Conservation (phyloP, 2,329 filamentous ascomycete species). For the Colletotrichum sp. region DNA sequence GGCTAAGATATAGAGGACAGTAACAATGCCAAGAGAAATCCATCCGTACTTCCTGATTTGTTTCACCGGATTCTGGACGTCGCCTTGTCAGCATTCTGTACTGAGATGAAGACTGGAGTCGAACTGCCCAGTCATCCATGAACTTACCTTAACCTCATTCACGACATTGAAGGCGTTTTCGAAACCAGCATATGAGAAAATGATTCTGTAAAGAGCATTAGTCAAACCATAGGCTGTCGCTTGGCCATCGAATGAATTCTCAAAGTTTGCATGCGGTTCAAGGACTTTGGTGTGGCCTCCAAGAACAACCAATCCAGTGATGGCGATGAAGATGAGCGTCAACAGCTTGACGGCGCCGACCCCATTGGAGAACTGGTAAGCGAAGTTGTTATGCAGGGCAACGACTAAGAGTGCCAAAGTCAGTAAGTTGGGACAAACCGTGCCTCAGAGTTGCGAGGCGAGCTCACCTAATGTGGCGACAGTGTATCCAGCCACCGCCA, state of each 20-base stretch:
- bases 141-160: slow-evolving; percentile 54
- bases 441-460: not conserved
- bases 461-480: slow-evolving; percentile 42
- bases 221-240: slow-evolving; percentile 2
- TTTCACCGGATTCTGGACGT: slow-evolving; percentile 56
- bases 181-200: slow-evolving; percentile 39
- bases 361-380: slow-evolving; percentile 58
- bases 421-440: not conserved
- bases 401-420: not conserved
- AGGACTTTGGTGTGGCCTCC: slow-evolving; percentile 24
- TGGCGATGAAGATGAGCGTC: not conserved
- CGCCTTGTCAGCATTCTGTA: accelerated
- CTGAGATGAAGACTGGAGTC: not conserved
- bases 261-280: slow-evolving; percentile 38
- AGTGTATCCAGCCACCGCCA: slow-evolving; percentile 68
- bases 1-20: slow-evolving; percentile 60
- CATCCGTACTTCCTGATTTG: slow-evolving; percentile 56
- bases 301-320: not conserved
- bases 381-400: slow-evolving; percentile 54
- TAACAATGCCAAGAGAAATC: slow-evolving; percentile 54
- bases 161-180: slow-evolving; percentile 66
- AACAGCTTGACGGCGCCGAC: slow-evolving; percentile 64
- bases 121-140: accelerated
- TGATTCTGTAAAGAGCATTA: slow-evolving; percentile 4
- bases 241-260: slow-evolving; percentile 21